Evolutionary conservation across 805 yeast genomes (phyloP).

Genomic region (Candida berthetii): DNA sequence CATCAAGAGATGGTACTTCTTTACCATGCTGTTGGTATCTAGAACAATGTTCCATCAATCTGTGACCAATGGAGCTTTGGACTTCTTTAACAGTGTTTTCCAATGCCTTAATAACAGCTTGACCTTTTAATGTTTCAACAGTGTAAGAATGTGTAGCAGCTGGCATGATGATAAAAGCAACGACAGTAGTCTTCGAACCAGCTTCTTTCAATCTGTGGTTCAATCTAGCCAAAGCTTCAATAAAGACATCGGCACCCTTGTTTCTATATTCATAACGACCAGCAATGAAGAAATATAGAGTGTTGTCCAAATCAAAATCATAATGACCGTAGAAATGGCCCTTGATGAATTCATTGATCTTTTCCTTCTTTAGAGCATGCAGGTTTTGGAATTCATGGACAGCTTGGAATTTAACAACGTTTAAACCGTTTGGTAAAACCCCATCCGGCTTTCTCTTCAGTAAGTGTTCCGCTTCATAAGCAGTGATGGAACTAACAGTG

Average conservation of each 20-base stretch:
- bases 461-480: slow-evolving; percentile 88
- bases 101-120: slow-evolving; percentile 89
- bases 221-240: slow-evolving; percentile 87
- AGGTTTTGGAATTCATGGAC: slow-evolving; percentile 97
- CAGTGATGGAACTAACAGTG: slow-evolving; percentile 96
- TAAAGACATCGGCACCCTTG: slow-evolving; percentile 93
- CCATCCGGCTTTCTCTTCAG: slow-evolving; percentile 97
- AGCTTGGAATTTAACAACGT: slow-evolving; percentile 93
- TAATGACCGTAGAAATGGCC: slow-evolving; percentile 97
- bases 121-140: slow-evolving; percentile 92
- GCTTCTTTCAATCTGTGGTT: slow-evolving; percentile 79
- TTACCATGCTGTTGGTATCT: slow-evolving; percentile 50
- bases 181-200: slow-evolving; percentile 87
- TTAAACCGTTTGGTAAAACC: slow-evolving; percentile 92
- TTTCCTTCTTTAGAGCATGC: slow-evolving; percentile 87
- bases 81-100: slow-evolving; percentile 87
- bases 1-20: slow-evolving; percentile 75
- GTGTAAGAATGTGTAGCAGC: slow-evolving; percentile 92
- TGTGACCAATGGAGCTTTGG: slow-evolving; percentile 76
- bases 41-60: slow-evolving; percentile 88
- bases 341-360: slow-evolving; percentile 88
- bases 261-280: slow-evolving; percentile 96
- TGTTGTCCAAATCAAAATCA: slow-evolving; percentile 91
- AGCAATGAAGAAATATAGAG: slow-evolving; percentile 91
- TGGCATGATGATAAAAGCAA: slow-evolving; percentile 97